Conservation (phyloP, 1,139 yeast species). For the Magnusiomyces fungicola region DNA sequence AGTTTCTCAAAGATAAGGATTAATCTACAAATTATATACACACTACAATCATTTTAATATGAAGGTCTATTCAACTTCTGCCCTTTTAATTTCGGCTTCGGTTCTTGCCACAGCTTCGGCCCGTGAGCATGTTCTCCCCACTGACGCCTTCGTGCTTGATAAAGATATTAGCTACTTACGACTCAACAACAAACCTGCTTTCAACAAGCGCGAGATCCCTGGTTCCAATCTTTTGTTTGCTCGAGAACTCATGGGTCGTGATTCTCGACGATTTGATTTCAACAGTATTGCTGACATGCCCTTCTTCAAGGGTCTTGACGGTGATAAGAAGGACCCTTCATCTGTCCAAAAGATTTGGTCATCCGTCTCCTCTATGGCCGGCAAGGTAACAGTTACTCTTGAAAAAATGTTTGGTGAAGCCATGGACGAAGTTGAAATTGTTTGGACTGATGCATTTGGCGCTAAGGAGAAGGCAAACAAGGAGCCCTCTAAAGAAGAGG, state of each 20-base stretch:
- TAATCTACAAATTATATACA: no score
- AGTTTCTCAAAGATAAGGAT: no score
- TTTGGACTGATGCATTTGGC: background rate
- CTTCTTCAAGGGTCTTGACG: background rate
- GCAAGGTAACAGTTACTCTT: background rate
- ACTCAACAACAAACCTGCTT: background rate
- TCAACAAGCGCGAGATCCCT: background rate
- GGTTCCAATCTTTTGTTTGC: background rate
- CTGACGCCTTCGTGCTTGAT: background rate
- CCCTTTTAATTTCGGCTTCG: background rate
- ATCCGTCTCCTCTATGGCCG: background rate
- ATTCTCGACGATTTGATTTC: background rate
- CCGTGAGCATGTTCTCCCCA: background rate
- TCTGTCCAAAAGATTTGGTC: slow-evolving; percentile 21
- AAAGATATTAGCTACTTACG: background rate
- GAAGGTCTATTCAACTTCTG: background rate
- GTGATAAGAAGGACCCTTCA: slow-evolving; percentile 15
- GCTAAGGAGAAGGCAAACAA: background rate
- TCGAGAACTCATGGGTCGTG: background rate
- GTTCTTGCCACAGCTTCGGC: background rate
- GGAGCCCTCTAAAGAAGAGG: no score
- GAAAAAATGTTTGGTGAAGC: background rate
- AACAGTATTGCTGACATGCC: background rate
- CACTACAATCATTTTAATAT: no score
- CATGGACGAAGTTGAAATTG: background rate